phyloP scores from a whole-genome alignment of 352 stramenopile genomes.

The Globisporangium yorkense region DNA sequence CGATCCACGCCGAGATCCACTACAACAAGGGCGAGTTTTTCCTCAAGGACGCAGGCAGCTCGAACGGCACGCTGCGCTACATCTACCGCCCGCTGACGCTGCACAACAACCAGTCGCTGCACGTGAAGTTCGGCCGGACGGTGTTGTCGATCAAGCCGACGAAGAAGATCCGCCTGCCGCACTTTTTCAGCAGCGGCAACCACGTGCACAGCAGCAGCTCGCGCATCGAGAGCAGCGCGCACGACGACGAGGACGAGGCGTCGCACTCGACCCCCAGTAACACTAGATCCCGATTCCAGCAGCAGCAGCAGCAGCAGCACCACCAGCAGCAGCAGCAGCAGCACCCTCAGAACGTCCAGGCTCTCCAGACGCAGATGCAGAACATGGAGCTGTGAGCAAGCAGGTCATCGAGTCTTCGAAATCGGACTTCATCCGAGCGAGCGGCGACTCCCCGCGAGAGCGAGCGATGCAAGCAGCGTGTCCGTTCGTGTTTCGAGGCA shows the following conservation, averaged over 20 bases:
- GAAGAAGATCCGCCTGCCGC: slow-evolving; percentile 84
- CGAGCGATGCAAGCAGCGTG: too few relatives aligned
- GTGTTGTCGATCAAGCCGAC: slow-evolving; percentile 86
- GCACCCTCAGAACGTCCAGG: slow-evolving; percentile 23
- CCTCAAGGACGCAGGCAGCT: slow-evolving; percentile 91
- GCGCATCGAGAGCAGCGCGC: slow-evolving; percentile 48
- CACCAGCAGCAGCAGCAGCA: slow-evolving; percentile 18
- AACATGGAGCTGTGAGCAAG: slow-evolving; percentile 67
- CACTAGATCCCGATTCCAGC: slow-evolving; percentile 57
- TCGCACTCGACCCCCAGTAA: slow-evolving; percentile 59
- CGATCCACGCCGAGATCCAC: slow-evolving; percentile 91
- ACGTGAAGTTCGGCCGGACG: slow-evolving; percentile 84
- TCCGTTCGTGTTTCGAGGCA: neutral
- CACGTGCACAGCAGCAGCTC: slow-evolving; percentile 49
- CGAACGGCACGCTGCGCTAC: slow-evolving; percentile 93
- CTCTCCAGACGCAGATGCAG: slow-evolving; percentile 58
- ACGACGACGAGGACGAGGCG: slow-evolving; percentile 60
- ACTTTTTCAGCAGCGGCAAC: slow-evolving; percentile 65
- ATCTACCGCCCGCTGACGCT: slow-evolving; percentile 91
- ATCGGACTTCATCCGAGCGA: neutral
- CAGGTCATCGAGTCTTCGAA: neutral
- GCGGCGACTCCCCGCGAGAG: too few relatives aligned
- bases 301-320: slow-evolving; percentile 30
- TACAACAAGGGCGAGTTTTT: slow-evolving; percentile 93
- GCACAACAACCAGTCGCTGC: slow-evolving; percentile 83